phyloP scores from a whole-genome alignment of 192 early-diverging fungal genomes.

The Coemansia sp. region DNA sequence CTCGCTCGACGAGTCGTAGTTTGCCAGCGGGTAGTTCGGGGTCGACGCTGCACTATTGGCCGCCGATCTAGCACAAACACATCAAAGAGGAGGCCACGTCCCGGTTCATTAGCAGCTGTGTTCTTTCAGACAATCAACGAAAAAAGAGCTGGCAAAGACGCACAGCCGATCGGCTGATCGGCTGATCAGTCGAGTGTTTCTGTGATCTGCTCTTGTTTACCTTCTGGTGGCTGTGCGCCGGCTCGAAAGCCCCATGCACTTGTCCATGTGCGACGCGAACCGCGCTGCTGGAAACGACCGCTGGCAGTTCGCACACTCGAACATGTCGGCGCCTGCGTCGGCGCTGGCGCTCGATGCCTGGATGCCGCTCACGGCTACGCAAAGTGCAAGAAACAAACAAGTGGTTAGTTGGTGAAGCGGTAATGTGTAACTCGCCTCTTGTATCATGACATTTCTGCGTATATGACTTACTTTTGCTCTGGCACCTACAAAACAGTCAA shows the following conservation, averaged over 20 bases:
- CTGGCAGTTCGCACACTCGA: constrained; percentile 82
- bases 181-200: not conserved
- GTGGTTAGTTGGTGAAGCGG: no score
- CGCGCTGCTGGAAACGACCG: constrained; percentile 75
- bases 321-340: constrained; percentile 47
- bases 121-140: no score
- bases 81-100: not conserved
- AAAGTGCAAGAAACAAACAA: constrained; percentile 24
- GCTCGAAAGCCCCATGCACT: constrained; percentile 79
- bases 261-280: constrained; percentile 91
- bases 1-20: constrained; percentile 53
- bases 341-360: not conserved
- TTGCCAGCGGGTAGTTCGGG: constrained; percentile 27
- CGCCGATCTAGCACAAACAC: constrained; percentile 12
- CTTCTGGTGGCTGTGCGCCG: constrained; percentile 52
- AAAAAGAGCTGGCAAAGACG: no score
- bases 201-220: constrained; percentile 16
- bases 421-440: no score
- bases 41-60: constrained; percentile 44
- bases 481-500: constrained; percentile 53
- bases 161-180: not conserved
- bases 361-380: constrained; percentile 8
- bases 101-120: not conserved
- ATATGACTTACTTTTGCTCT: constrained; percentile 27
- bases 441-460: not conserved